Conservation (phyloP, 2,329 filamentous ascomycete genomes). For the Clarireedia homoeocarpa region DNA sequence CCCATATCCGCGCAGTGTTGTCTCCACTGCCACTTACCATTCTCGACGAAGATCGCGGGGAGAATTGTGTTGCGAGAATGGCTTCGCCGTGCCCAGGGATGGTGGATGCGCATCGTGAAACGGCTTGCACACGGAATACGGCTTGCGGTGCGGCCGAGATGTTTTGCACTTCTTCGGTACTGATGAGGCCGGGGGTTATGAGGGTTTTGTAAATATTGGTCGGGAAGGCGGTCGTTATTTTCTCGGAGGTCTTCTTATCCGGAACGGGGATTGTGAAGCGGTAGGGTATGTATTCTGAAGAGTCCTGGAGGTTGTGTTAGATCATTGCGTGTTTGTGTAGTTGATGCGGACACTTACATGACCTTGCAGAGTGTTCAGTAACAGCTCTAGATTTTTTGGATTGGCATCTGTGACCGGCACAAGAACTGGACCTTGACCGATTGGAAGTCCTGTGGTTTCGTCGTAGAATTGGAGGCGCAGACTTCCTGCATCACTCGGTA, state of each 20-base stretch:
- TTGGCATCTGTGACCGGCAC: slow-evolving; percentile 78
- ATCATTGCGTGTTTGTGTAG: slow-evolving; percentile 14
- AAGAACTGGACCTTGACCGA: slow-evolving; percentile 50
- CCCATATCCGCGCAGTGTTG: slow-evolving; percentile 86
- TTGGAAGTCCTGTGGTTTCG: slow-evolving; percentile 66
- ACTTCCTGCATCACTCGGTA: slow-evolving; percentile 63
- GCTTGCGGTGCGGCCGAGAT: slow-evolving; percentile 70
- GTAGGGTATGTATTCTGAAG: slow-evolving; percentile 56
- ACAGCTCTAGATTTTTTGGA: slow-evolving; percentile 80
- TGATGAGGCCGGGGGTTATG: slow-evolving; percentile 30
- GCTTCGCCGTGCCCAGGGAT: slow-evolving; percentile 89
- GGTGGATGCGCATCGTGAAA: slow-evolving; percentile 79
- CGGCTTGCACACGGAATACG: slow-evolving; percentile 86
- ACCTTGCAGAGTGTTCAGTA: slow-evolving; percentile 77
- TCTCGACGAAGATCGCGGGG: slow-evolving; percentile 64
- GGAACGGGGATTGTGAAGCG: slow-evolving; percentile 50
- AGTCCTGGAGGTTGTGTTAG: slow-evolving; percentile 35
- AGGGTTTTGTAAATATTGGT: slow-evolving; percentile 39
- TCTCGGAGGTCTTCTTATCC: slow-evolving; percentile 30
- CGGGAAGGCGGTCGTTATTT: slow-evolving; percentile 34
- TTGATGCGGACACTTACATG: slow-evolving; percentile 44
- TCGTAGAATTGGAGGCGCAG: slow-evolving; percentile 86
- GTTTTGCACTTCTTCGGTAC: slow-evolving; percentile 33
- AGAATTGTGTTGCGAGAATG: slow-evolving; percentile 81
- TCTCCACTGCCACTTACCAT: slow-evolving; percentile 89